Evolutionary conservation across 148 eudicot species (phyloP).

Genomic region (Vaccinium vitisidaea): DNA sequence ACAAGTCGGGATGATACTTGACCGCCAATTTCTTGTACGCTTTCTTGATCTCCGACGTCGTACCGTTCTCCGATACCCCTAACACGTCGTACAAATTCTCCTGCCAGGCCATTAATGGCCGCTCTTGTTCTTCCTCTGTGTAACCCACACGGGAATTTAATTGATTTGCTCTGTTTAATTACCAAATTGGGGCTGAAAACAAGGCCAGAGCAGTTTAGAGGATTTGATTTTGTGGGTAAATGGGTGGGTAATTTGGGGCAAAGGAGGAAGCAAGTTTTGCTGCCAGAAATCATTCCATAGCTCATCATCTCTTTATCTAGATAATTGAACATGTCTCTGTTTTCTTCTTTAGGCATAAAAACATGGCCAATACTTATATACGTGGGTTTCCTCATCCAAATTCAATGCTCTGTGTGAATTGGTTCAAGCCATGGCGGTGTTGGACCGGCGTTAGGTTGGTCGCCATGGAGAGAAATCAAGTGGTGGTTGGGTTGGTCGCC

Average conservation of each 20-base stretch:
- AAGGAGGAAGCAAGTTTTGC: slow-evolving; percentile 3
- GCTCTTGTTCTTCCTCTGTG: slow-evolving; percentile 8
- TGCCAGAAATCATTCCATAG: background rate
- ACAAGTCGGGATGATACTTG: slow-evolving; percentile 84
- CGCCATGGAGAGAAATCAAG: too few species aligned
- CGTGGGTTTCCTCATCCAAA: too few species aligned
- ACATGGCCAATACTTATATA: too few species aligned
- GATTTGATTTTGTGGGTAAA: background rate
- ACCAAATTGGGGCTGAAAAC: background rate
- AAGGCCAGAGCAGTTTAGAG: background rate
- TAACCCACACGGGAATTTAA: background rate
- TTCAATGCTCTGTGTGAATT: too few species aligned
- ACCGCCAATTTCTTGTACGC: slow-evolving; percentile 79
- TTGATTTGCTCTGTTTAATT: background rate
- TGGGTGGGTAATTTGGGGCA: background rate
- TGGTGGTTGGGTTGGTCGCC: too few species aligned
- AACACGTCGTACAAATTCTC: slow-evolving; percentile 60
- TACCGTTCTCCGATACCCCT: slow-evolving; percentile 45
- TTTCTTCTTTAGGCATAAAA: too few species aligned
- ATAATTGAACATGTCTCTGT: too few species aligned
- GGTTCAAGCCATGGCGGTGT: too few species aligned
- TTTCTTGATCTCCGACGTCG: slow-evolving; percentile 56
- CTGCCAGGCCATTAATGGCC: background rate
- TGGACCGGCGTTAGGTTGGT: too few species aligned
- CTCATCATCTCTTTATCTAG: too few species aligned